Evolutionary conservation across 148 eudicot genomes (phyloP), one percentile per base, ranked within the genome.

Genomic region (Hydrangea macrophylla): DNA sequence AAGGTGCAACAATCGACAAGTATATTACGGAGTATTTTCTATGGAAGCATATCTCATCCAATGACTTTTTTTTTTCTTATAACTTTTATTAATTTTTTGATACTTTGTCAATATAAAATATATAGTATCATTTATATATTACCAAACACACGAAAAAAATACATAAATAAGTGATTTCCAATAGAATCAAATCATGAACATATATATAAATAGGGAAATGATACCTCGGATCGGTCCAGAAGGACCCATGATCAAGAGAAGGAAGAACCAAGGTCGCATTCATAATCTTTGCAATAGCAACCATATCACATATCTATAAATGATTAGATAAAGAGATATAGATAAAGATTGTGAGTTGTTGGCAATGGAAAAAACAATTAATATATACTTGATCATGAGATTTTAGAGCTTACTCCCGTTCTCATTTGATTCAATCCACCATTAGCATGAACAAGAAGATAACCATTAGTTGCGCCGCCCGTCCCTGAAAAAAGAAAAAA

Each of bases 171-270:
- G n/a, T n/a, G n/a, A n/a, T n/a, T n/a, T n/a, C n/a, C n/a, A n/a
- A n/a, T n/a, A n/a, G n/a, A n/a, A n/a, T n/a, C n/a, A n/a, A n/a
- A n/a, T n/a, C n/a, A n/a, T n/a, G n/a, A n/a, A n/a, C n/a, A n/a
- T n/a, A n/a, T n/a, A n/a, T n/a, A n/a, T n/a, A n/a, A n/a, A n/a
- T n/a, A n/a, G n/a, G n/a, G n/a, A 13, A 36, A 42, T 17, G 22
- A 18, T 69, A 90, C 96, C 96, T 90, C 31, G 83, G 79, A 80
- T 90, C 96, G 1, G 85, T 81, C 96, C 92, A 90, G 58, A 83
- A 90, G 15, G 92, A 87, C 7, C 76, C 68, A 50, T 87, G 90
- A 70, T 90, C 96, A 12, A 90, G 79, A 26, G 82, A 66, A 69
- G 92, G 96, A 50, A 77, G 86, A 59, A 90, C 92, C 23, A 90